Evolutionary conservation across 495 filamentous ascomycete species (phyloP).

Genomic region (Cercophora sp.): DNA sequence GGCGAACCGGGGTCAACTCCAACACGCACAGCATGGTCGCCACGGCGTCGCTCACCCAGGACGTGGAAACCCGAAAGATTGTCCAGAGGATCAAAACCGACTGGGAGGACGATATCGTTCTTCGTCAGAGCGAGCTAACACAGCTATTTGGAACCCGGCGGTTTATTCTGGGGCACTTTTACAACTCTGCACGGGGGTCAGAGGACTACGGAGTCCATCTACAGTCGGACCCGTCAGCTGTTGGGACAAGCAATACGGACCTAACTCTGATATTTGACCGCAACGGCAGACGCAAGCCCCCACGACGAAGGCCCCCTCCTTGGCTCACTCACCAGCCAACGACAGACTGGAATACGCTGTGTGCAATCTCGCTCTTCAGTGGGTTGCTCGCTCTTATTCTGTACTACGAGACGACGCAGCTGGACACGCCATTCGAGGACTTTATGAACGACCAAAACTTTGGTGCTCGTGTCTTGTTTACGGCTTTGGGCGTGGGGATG

Average conservation of each 20-base stretch:
- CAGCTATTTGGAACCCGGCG: not conserved
- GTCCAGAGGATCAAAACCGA: not conserved
- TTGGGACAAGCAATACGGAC: not conserved
- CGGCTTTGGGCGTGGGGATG: conserved; percentile 34
- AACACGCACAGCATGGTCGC: not conserved
- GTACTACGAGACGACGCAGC: conserved; percentile 34
- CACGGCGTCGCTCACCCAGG: not conserved
- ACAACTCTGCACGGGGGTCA: not conserved
- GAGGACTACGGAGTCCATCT: not conserved
- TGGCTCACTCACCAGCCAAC: not conserved
- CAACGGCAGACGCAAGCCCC: not conserved
- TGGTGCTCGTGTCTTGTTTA: conserved; percentile 42
- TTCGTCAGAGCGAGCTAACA: not conserved
- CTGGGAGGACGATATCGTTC: not conserved
- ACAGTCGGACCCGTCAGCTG: not conserved
- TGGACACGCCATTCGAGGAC: conserved; percentile 35
- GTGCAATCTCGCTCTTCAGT: not conserved
- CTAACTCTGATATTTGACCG: not conserved
- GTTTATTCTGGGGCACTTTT: not conserved
- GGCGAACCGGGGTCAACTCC: not conserved
- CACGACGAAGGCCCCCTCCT: not conserved
- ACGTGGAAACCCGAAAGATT: not conserved
- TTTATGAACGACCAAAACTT: conserved; percentile 42
- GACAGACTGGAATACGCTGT: not conserved
- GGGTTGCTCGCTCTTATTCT: conserved; percentile 16